A percentile compares a stretch with the other conserved stretches of the same genome.
Conservation (phyloP, 768 basidiomycete genomes). For the Suillus americanus region DNA sequence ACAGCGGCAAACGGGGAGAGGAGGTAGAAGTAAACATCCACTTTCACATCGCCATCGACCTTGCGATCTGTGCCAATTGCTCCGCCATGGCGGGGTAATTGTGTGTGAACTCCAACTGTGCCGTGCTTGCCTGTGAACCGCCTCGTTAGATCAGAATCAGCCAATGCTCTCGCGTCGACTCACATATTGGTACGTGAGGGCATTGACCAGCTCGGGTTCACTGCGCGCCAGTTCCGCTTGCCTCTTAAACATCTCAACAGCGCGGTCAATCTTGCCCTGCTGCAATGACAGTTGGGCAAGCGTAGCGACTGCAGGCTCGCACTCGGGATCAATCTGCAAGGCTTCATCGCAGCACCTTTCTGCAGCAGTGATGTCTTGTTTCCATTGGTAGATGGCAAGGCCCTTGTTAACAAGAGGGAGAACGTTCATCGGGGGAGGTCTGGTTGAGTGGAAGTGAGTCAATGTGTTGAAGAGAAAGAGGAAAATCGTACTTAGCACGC, state of each 20-base stretch:
- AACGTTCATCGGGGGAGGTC: constrained; percentile 68
- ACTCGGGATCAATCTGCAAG: constrained; percentile 83
- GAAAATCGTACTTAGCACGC: constrained; percentile 56
- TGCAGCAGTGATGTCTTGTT: constrained; percentile 81
- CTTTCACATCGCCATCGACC: constrained; percentile 32
- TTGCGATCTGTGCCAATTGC: constrained; percentile 54
- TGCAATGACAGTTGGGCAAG: constrained; percentile 92
- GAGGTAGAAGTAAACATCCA: background rate
- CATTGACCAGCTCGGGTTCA: constrained; percentile 81
- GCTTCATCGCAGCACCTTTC: constrained; percentile 89
- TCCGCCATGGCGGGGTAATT: constrained; percentile 84
- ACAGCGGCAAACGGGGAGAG: background rate
- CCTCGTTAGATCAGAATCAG: constrained; percentile 2
- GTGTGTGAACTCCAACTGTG: constrained; percentile 81
- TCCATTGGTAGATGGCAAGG: constrained; percentile 95
- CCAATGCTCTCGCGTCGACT: constrained; percentile 24
- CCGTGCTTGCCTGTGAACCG: constrained; percentile 63
- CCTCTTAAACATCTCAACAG: constrained; percentile 82
- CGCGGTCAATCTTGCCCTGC: constrained; percentile 84
- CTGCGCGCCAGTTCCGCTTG: constrained; percentile 86
- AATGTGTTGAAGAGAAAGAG: background rate
- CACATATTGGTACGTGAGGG: constrained; percentile 78
- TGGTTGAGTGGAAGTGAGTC: constrained; percentile 10
- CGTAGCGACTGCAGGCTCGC: constrained; percentile 95
- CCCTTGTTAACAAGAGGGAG: constrained; percentile 96